Conservation (phyloP, 768 basidiomycete genomes). For the Tylopilus balloui region DNA sequence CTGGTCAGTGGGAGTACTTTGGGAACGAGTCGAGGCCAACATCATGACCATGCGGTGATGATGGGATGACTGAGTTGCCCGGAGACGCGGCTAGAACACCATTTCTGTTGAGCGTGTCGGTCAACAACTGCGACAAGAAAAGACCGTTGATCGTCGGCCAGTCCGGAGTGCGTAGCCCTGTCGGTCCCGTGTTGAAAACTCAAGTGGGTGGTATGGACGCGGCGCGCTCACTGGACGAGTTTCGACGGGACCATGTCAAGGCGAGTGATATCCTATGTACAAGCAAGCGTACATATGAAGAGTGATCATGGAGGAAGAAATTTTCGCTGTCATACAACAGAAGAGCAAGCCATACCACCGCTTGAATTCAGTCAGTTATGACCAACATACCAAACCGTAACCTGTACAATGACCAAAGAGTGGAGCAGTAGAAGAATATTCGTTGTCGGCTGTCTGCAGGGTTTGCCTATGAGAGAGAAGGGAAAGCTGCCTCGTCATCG, state of each 20-base stretch:
- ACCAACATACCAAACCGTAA: conserved; percentile 8
- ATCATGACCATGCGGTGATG: conserved; percentile 21
- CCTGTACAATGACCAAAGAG: conserved; percentile 8
- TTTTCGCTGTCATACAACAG: conserved; percentile 16
- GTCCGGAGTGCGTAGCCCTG: not conserved
- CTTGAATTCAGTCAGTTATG: conserved; percentile 10
- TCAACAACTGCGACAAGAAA: conserved; percentile 1
- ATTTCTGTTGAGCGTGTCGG: conserved; percentile 6
- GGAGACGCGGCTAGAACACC: not conserved
- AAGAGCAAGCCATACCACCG: conserved; percentile 5
- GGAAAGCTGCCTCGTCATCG: conserved; percentile 84
- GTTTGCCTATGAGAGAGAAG: conserved; percentile 60
- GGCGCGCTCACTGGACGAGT: not conserved
- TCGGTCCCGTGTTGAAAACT: not conserved
- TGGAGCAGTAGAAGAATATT: conserved; percentile 4
- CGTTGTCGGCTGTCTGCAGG: conserved; percentile 5
- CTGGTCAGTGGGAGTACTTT: conserved; percentile 86
- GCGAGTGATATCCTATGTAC: conserved; percentile 13
- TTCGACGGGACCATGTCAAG: not conserved
- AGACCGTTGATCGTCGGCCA: not conserved
- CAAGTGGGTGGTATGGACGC: not conserved
- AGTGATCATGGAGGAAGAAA: not conserved
- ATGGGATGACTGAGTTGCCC: not conserved
- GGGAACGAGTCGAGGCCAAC: conserved; percentile 47
- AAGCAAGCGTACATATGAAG: conserved; percentile 8